Evolutionary conservation across 176 grass and related monocot genomes (phyloP), one percentile per base, ranked within the genome.

Genomic region (Aegilops tauschii): DNA sequence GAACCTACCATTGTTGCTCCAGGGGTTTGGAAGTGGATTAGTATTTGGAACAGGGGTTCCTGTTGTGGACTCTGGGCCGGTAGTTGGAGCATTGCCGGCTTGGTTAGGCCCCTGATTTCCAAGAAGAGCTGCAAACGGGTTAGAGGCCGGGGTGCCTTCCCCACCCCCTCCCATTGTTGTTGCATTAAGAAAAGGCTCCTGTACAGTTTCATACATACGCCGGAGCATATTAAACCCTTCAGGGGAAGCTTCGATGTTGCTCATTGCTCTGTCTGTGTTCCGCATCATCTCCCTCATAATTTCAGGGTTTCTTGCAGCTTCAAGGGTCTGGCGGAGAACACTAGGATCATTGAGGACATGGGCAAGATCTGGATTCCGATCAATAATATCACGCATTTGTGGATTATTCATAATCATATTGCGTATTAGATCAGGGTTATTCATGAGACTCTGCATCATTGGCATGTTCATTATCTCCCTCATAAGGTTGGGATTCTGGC

Each of bases 251-350:
- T 98, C 96, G 16, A 98, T 96, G 84, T 98, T 98, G 79, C 96
- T 96, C 96, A 98, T 98, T 61, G 96, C 96, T 86, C 92, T 92
- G 86, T 98, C 93, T 75, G 93, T 98, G 84, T 98, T 98, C 58
- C 96, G 88, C 96, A 98, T 98, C 96, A 98, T 98, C 79, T 98
- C 96, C 35, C 96, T 95, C 96, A 98, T 98, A 77, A 98, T 89
- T 87, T 98, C 96, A 61, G 96, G 96, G 83, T 98, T 98, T 54
- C 96, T 93, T 61, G 96, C 92, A 29, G 97, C 92, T 80, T 99
- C 97, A 32, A 99, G 89, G 78, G 97, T 99, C 87, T 99, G 97
- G 10, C 92, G 92, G 18, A 99, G 92, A 78, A 92, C 92, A 82
- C 82, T 92, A 36, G 97, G 97, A 59, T 99, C 97, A 96, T 96